Evolutionary conservation across 305 asterid genomes (phyloP).

Genomic region (Euphrasia arctica): DNA sequence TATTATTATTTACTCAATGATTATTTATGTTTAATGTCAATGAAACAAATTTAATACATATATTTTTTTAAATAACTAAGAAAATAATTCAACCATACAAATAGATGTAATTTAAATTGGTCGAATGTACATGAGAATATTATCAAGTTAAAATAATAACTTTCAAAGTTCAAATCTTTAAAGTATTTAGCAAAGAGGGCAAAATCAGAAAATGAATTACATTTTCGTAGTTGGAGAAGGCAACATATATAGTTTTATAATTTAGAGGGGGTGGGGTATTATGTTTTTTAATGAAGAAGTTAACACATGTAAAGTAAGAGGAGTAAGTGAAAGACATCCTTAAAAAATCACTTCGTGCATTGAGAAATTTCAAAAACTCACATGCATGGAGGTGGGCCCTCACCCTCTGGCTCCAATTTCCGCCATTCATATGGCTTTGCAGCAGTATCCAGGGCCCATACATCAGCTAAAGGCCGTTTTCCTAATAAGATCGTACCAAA

Average conservation of each 20-base stretch:
- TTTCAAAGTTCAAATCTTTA: background rate
- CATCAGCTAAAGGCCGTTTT: slow-evolving; percentile 96
- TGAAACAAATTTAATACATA: no score
- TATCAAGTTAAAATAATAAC: background rate
- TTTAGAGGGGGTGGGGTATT: background rate
- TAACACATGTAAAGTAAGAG: background rate
- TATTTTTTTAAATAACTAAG: no score
- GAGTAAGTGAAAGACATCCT: slow-evolving; percentile 12
- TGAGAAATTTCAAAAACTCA: slow-evolving; percentile 33
- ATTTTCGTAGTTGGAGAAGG: slow-evolving; percentile 12
- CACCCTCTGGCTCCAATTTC: slow-evolving; percentile 98
- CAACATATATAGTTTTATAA: slow-evolving; percentile 1
- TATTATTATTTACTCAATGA: background rate
- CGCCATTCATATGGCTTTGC: slow-evolving; percentile 99
- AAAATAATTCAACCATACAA: background rate
- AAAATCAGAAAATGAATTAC: background rate
- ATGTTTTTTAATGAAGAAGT: background rate
- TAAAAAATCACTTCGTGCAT: background rate
- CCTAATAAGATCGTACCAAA: slow-evolving; percentile 43
- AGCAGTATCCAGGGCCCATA: slow-evolving; percentile 99
- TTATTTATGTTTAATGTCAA: background rate
- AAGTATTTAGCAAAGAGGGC: slow-evolving; percentile 3
- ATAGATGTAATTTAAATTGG: background rate
- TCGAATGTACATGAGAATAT: background rate
- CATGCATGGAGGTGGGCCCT: slow-evolving; percentile 99